phyloP scores from a whole-genome alignment of 345 rosid genomes.

The Boechera retrofracta region DNA sequence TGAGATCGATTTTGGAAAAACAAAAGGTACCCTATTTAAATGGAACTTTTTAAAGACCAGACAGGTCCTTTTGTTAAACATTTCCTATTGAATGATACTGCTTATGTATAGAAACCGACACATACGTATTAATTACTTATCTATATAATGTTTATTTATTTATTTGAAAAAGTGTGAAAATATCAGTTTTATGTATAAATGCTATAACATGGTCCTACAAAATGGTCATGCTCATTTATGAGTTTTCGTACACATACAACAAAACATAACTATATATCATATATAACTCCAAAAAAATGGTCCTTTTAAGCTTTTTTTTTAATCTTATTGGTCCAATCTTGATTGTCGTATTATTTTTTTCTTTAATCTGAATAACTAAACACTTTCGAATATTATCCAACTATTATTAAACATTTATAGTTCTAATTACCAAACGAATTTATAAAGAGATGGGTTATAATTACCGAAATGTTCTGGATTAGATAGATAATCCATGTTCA shows the following conservation, averaged over 20 bases:
- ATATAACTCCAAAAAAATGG: neutral
- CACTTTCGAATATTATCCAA: neutral
- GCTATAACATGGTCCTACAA: conserved; percentile 37
- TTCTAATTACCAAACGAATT: neutral
- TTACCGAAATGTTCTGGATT: conserved; percentile 72
- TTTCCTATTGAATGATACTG: neutral
- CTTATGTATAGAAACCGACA: conserved; percentile 29
- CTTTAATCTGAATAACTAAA: neutral
- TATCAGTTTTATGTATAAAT: conserved; percentile 13
- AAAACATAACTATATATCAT: conserved; percentile 4
- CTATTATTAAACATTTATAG: neutral
- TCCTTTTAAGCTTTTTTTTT: neutral
- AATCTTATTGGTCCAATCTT: conserved; percentile 9
- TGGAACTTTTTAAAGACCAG: conserved; percentile 26
- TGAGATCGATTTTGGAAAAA: neutral
- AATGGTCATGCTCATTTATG: conserved; percentile 39
- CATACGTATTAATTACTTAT: conserved; percentile 10
- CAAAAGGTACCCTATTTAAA: neutral
- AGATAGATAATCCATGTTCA: conserved; percentile 62
- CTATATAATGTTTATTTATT: neutral
- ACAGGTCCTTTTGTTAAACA: conserved; percentile 17
- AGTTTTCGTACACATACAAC: conserved; percentile 15
- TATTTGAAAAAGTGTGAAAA: neutral
- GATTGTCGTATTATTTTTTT: neutral
- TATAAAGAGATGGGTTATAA: neutral